Evolutionary conservation across 345 rosid genomes (phyloP), one percentile per base, ranked within the genome.

Genomic region (Eucalyptus albens): DNA sequence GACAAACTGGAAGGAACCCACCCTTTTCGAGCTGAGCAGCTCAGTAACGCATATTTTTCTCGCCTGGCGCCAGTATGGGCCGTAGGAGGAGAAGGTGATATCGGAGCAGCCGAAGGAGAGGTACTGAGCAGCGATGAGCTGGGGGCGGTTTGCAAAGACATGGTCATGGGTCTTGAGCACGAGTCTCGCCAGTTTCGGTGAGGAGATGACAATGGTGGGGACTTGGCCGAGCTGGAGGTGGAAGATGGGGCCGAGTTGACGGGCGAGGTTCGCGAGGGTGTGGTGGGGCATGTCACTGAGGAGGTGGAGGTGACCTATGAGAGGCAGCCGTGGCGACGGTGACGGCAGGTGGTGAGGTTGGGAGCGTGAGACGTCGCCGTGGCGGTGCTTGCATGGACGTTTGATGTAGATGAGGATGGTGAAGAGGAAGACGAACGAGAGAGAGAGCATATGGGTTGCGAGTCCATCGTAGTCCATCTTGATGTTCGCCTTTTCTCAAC

Each of bases 271-370:
- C 21, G 92, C 26, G 65, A 94, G 89, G 88, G 90, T 22, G 87
- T 87, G 92, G 88, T 94, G 94, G 16, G 95, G 94, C 93, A 90
- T 91, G 88, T 88, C 87, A 0, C 90, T 89, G 81, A 94, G 89
- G 91, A 91, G 93, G 88, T 94, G 95, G 72, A 93, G 95, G 92
- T 94, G 93, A 31, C 94, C 94, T 55, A 93, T 89, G 9, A 94
- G 37, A 15, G 93, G 93, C 15, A 94, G 93, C 31, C 65, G 33
- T 13, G 47, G 89, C 10, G 47, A 40, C 6, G 93, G 94, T 2
- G 92, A 91, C 19, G 94, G 92, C 17, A 86, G 93, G 14, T 22
- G 42, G 6, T 87, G 24, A 37, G 91, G 21, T 22, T 87, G 80
- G 42, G 86, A 26, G 16, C 29, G 6, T 42, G 86, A 88, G 37